phyloP scores from a whole-genome alignment of 805 yeast genomes.

The Saturnispora gosingensis region DNA sequence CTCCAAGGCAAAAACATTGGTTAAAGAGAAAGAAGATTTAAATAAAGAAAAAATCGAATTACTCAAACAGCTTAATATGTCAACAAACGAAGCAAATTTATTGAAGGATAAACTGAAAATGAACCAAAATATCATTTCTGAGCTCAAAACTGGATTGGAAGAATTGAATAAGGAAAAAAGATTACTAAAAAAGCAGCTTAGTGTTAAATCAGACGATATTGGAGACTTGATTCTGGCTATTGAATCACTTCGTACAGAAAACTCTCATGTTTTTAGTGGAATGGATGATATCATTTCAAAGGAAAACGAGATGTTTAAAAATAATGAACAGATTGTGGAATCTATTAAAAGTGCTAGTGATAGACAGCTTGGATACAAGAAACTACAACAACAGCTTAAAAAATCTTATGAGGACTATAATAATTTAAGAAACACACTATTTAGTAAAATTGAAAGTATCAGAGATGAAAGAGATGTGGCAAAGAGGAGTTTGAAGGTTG shows the following conservation, averaged over 20 bases:
- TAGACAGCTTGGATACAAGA: neutral
- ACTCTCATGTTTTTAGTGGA: conserved; percentile 1
- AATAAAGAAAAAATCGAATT: neutral
- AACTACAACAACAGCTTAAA: conserved; percentile 1
- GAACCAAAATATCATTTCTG: conserved; percentile 4
- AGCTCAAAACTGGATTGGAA: conserved; percentile 13
- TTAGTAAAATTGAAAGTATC: conserved; percentile 17
- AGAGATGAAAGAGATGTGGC: conserved; percentile 3
- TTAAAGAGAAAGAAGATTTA: conserved; percentile 1
- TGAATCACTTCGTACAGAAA: neutral
- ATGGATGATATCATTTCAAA: conserved; percentile 2
- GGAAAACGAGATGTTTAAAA: conserved; percentile 11
- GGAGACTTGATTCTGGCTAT: conserved; percentile 3
- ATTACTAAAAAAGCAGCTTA: neutral
- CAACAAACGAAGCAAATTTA: neutral
- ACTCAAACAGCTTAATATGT: neutral
- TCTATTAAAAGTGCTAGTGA: conserved; percentile 17
- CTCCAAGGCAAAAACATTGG: conserved; percentile 2
- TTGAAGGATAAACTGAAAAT: neutral
- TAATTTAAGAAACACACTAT: conserved; percentile 26
- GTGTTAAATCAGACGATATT: conserved; percentile 5
- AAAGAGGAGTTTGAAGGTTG: neutral
- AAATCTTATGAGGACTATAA: conserved; percentile 20
- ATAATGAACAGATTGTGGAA: conserved; percentile 15
- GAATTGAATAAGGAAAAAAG: conserved; percentile 3